Base-by-base conservation (phyloP, 73 alveolate genomes). In the Symbiodinium pilosum region DNA sequence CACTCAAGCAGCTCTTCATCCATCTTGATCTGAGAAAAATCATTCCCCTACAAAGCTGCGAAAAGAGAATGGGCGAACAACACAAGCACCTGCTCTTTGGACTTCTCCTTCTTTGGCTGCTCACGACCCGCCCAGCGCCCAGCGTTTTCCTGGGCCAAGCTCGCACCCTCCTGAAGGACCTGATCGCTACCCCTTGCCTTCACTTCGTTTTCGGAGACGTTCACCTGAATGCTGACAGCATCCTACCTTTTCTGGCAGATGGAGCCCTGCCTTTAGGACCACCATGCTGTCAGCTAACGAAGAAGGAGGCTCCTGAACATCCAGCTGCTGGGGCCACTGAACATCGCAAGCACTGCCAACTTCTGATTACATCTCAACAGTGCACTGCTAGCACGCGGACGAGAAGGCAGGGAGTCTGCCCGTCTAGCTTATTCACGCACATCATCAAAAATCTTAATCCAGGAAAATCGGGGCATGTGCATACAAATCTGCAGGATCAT, bases 111-210 rank as follows among this genome's bases (percentile, higher is more conserved):
- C 59, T 91, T 85, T 12, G 43, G 43, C 77, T 91, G 77, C 54
- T 91, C 96, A 11, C 88, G 87, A 16, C 96, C 96, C 1, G 88
- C 96, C 96, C 96, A 91, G 42, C 96, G 75, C 38, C 88, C 96
- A 42, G 95, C 95, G 39, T 88, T 88, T 36, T 88, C 95, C 95
- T 88, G 95, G 47, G 43, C 64, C 20, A 26, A 9, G 39, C 11
- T 12, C 4, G 1, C 30, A 28, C 20, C 12, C 12, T 14, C 12
- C 39, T 34, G 8, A 18, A 34, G 36, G 28, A 34, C 38, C 30
- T 26, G 40, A 20, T 14, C 1, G 20, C 24, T 0, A 24, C 64
- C 30, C 26, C 51, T 8, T 14, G 94, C 96, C 96, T 91, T 91
- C 44, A 71, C 88, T n/a, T 91, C 96, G 34, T 40, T 30, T 51